Evolutionary conservation across 1,284 basidiomycete genomes (phyloP).

Genomic region (Marasmius oreades): DNA sequence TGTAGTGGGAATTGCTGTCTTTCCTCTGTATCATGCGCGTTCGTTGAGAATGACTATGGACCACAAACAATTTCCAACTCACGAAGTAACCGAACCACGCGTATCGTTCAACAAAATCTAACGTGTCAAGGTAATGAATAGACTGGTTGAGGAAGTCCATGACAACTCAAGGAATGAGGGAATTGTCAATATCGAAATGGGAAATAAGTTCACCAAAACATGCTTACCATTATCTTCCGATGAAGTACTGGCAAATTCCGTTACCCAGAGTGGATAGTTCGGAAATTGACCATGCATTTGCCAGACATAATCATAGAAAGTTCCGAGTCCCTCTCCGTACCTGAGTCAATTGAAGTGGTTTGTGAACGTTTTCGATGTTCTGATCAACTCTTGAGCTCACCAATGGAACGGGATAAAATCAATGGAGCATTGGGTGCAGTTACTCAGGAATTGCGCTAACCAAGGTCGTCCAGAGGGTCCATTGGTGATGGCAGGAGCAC

Average conservation of each 20-base stretch:
- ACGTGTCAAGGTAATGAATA: conserved; percentile 33
- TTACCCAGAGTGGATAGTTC: conserved; percentile 52
- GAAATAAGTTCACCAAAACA: neutral
- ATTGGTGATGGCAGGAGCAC: conserved; percentile 25
- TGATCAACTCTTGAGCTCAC: conserved; percentile 15
- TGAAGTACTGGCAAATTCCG: conserved; percentile 53
- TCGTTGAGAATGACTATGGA: too few relatives aligned
- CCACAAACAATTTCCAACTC: conserved; percentile 19
- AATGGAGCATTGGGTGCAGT: conserved; percentile 41
- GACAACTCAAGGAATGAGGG: conserved; percentile 26
- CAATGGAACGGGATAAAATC: conserved; percentile 41
- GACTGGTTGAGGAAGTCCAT: conserved; percentile 38
- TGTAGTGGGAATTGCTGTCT: neutral
- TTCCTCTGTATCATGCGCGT: neutral
- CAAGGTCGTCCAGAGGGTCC: conserved; percentile 21
- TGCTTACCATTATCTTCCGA: conserved; percentile 32
- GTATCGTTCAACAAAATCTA: conserved; percentile 43
- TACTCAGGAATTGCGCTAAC: conserved; percentile 32
- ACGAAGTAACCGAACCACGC: conserved; percentile 48
- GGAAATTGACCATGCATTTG: conserved; percentile 42
- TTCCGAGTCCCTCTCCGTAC: conserved; percentile 50
- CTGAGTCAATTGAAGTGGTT: conserved; percentile 17
- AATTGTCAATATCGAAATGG: neutral
- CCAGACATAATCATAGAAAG: conserved; percentile 52
- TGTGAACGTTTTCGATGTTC: neutral